A percentile compares a stretch with the other conserved stretches of the same genome.
These are phyloP conservation scores for Scedosporium aurantiacum DNA, from an alignment of 2,329 filamentous ascomycete species.

Conservation along the genomic window DNA sequence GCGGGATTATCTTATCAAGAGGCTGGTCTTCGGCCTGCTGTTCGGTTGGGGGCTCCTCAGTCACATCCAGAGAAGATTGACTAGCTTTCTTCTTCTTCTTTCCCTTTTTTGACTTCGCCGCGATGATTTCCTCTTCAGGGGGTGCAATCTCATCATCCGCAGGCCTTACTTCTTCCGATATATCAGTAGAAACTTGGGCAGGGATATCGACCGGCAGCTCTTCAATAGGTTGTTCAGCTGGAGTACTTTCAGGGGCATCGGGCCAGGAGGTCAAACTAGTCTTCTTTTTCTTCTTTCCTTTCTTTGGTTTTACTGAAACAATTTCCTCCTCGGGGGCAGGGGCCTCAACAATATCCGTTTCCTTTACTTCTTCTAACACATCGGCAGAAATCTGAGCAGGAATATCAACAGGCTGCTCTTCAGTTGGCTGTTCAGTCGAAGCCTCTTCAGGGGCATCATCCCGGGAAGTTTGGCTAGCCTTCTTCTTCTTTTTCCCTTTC, in stretches of 20 bases:
- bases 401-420: conserved; percentile 5
- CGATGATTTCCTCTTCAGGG: neutral
- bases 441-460: neutral
- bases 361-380: conserved; percentile 8
- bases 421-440: conserved; percentile 5
- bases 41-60: neutral
- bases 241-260: neutral
- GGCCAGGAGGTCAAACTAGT: neutral
- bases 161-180: neutral
- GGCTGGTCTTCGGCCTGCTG: conserved; percentile 7
- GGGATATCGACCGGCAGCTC: neutral
- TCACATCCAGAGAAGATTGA: conserved; percentile 3
- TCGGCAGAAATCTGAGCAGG: conserved; percentile 6
- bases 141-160: neutral
- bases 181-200: neutral
- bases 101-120: conserved; percentile 1
- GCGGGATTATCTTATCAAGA: conserved; percentile 4
- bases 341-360: neutral
- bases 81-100: conserved; percentile 1
- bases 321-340: conserved; percentile 5
- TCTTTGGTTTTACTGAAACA: conserved; percentile 14
- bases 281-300: conserved; percentile 14
- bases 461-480: neutral
- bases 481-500: neutral
- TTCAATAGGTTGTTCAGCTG: conserved; percentile 2